Conservation (phyloP, 2,329 filamentous ascomycete genomes). For the Aspergillus sp. region DNA sequence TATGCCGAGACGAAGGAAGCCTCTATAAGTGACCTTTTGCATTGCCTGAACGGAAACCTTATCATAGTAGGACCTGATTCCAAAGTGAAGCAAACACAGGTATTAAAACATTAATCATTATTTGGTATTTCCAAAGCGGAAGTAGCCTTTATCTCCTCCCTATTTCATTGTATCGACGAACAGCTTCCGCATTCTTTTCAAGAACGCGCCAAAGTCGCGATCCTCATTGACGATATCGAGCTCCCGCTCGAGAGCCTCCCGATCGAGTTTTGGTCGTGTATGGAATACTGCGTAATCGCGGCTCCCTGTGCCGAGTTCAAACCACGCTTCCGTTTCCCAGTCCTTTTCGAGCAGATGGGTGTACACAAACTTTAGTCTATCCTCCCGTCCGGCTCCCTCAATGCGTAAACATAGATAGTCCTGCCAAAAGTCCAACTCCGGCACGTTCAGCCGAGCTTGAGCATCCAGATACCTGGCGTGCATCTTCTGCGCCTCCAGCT, state of each 20-base stretch:
- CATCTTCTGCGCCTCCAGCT: slow-evolving; percentile 47
- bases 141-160: not conserved
- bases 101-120: slow-evolving; percentile 8
- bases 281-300: slow-evolving; percentile 84
- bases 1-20: not conserved
- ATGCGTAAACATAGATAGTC: slow-evolving; percentile 85
- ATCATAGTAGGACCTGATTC: not conserved
- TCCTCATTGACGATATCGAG: slow-evolving; percentile 61
- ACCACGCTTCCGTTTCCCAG: slow-evolving; percentile 88
- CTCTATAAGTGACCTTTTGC: not conserved
- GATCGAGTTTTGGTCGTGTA: slow-evolving; percentile 68
- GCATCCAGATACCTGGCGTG: slow-evolving; percentile 72
- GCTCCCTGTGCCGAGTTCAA: slow-evolving; percentile 80
- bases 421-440: slow-evolving; percentile 95
- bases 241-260: slow-evolving; percentile 55
- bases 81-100: not conserved
- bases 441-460: slow-evolving; percentile 84
- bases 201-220: slow-evolving; percentile 60
- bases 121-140: not conserved
- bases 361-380: slow-evolving; percentile 87
- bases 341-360: slow-evolving; percentile 82
- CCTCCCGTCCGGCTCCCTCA: slow-evolving; percentile 81
- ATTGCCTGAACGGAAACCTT: not conserved
- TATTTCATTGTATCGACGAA: slow-evolving; percentile 59
- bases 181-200: slow-evolving; percentile 64